Evolutionary conservation across 768 basidiomycete species (phyloP), one percentile per base, ranked within the genome.

Genomic region (Wakefieldia striispora): DNA sequence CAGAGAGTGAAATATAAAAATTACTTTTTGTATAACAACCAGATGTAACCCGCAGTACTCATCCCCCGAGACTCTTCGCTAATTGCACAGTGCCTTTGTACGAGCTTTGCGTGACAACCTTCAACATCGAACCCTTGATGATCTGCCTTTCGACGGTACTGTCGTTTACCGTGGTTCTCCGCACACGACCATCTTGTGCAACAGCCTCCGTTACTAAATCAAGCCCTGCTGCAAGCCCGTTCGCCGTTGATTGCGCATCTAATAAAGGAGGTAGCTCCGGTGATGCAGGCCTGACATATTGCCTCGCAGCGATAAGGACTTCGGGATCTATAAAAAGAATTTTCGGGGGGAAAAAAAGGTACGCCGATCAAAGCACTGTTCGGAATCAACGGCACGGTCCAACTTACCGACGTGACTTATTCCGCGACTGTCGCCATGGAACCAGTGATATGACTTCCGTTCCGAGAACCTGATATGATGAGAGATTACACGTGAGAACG

Each of bases 371-470:
- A 6, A 14, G 6, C 20, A 50, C 31, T n/a, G n/a, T 43, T 56
- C 41, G 34, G 52, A 24, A 34, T 47, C 27, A 38, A 19, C 27
- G 53, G 20, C 47, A 46, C 60, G 33, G 14, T 33, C 8, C 33
- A 33, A 60, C 71, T 51, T 57, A 81, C 82, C 77, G 40, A 79
- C 73, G 42, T 80, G 75, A 3, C 83, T 85, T 34, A 78, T 65
- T 9, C 82, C 80, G 40, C 80, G 77, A 36, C 66, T 70, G 51
- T 77, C 82, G 9, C 75, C 72, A 48, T 80, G 72, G 57, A 86
- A 84, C 86, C 86, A 87, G 49, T 86, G 83, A 23, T 50, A 24
- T 10, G 76, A 75, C 29, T 72, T 73, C 53, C 76, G 72, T 51
- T 86, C 82, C 1, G 86, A 86, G 57, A 75, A 84, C 58, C 82